These are phyloP conservation scores for Pseudohyphozyma bogoriensis DNA, from an alignment of 768 basidiomycete species.

Conservation along the genomic window DNA sequence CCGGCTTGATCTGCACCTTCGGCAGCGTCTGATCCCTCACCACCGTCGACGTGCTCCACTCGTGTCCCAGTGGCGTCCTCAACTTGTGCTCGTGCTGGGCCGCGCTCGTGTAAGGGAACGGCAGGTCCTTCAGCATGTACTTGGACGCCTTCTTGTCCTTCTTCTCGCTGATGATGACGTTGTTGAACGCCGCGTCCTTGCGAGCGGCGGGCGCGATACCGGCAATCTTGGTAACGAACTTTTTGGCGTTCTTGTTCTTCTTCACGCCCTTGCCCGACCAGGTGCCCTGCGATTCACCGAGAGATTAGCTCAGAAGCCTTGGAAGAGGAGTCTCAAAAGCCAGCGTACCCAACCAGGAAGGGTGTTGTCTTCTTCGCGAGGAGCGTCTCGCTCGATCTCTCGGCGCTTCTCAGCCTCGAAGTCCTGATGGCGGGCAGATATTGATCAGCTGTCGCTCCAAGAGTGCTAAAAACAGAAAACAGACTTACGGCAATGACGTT, in stretches of 20 bases:
- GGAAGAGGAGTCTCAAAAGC: neutral
- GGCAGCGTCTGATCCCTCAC: constrained; percentile 30
- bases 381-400: constrained; percentile 79
- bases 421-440: constrained; percentile 45
- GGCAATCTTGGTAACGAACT: constrained; percentile 64
- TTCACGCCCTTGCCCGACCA: constrained; percentile 75
- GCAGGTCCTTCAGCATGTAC: constrained; percentile 81
- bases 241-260: constrained; percentile 43
- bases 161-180: constrained; percentile 92
- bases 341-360: constrained; percentile 83
- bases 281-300: constrained; percentile 51
- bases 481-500: constrained; percentile 73
- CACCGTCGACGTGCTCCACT: constrained; percentile 79
- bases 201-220: constrained; percentile 71
- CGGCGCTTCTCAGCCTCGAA: constrained; percentile 74
- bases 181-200: constrained; percentile 69
- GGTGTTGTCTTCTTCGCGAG: constrained; percentile 74
- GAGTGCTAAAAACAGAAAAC: neutral
- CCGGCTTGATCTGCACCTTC: constrained; percentile 28
- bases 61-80: constrained; percentile 67
- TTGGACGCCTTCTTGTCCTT: constrained; percentile 86
- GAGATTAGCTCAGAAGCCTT: neutral
- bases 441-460: neutral
- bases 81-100: constrained; percentile 84
- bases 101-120: constrained; percentile 85